These are phyloP conservation scores for Neonectria punicea DNA, from an alignment of 2,329 filamentous ascomycete species.

Conservation along the genomic window DNA sequence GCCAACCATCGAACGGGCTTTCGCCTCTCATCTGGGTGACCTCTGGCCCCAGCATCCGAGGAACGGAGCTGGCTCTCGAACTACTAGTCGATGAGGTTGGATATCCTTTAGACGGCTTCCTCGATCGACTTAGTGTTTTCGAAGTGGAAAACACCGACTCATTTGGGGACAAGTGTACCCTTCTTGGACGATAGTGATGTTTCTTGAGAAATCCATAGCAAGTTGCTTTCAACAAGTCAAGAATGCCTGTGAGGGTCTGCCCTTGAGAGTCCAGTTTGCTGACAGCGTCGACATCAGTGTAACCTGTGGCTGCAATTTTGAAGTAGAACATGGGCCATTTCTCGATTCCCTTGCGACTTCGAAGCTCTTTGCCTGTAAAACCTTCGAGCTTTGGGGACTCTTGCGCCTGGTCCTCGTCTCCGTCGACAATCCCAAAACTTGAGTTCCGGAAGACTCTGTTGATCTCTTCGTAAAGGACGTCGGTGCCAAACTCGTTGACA, in stretches of 20 bases:
- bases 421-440: conserved; percentile 74
- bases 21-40: conserved; percentile 10
- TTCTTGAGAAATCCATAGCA: conserved; percentile 79
- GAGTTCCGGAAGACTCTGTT: conserved; percentile 83
- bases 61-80: conserved; percentile 28
- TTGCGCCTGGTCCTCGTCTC: conserved; percentile 49
- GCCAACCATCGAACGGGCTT: conserved; percentile 51
- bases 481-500: conserved; percentile 63
- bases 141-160: conserved; percentile 41
- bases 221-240: conserved; percentile 75
- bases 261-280: conserved; percentile 57
- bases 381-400: conserved; percentile 54
- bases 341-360: conserved; percentile 72
- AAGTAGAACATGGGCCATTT: conserved; percentile 91
- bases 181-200: conserved; percentile 72
- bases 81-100: conserved; percentile 17
- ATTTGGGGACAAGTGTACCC: conserved; percentile 36
- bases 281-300: conserved; percentile 48
- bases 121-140: conserved; percentile 30
- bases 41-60: conserved; percentile 16
- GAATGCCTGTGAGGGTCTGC: conserved; percentile 58
- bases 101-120: conserved; percentile 29
- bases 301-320: conserved; percentile 62
- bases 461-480: conserved; percentile 78
- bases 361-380: conserved; percentile 61